Conservation (phyloP, 2,329 filamentous ascomycete genomes). For the Byssoonygena ceratinophila region DNA sequence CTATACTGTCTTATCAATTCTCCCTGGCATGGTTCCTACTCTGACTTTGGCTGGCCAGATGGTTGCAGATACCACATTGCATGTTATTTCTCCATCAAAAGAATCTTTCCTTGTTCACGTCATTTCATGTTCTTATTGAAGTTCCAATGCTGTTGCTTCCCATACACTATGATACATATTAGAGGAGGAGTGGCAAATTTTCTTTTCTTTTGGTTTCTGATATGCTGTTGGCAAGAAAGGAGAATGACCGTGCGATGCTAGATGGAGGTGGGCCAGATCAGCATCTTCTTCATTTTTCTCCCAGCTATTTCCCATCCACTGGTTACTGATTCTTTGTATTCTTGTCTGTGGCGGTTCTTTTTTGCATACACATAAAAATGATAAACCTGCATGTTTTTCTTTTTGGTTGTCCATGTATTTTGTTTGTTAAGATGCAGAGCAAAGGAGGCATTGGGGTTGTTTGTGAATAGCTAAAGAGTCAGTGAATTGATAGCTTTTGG, state of each 20-base stretch:
- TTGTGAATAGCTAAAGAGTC: not conserved
- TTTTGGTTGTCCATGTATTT: not conserved
- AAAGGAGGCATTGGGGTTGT: not conserved
- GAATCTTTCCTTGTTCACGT: not conserved
- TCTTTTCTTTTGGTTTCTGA: not conserved
- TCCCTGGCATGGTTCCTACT: not conserved
- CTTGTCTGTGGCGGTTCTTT: too few relatives aligned
- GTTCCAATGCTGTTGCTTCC: not conserved
- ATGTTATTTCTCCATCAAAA: not conserved
- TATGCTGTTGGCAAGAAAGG: not conserved
- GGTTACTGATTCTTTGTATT: not conserved
- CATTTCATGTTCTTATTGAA: not conserved
- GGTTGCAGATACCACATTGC: not conserved
- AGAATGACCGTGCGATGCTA: not conserved
- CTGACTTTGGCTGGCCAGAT: conserved; percentile 2
- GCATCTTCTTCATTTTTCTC: not conserved
- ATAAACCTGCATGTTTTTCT: conserved; percentile 2
- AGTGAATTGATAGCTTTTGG: not conserved
- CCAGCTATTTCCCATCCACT: not conserved
- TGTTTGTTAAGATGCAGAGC: not conserved
- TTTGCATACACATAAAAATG: not conserved
- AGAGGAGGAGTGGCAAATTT: not conserved
- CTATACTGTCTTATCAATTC: not conserved
- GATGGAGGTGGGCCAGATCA: not conserved
- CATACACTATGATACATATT: not conserved